These are phyloP conservation scores for Chytriomyces sp. DNA, from an alignment of 192 early-diverging fungal genomes.

Conservation along the genomic window DNA sequence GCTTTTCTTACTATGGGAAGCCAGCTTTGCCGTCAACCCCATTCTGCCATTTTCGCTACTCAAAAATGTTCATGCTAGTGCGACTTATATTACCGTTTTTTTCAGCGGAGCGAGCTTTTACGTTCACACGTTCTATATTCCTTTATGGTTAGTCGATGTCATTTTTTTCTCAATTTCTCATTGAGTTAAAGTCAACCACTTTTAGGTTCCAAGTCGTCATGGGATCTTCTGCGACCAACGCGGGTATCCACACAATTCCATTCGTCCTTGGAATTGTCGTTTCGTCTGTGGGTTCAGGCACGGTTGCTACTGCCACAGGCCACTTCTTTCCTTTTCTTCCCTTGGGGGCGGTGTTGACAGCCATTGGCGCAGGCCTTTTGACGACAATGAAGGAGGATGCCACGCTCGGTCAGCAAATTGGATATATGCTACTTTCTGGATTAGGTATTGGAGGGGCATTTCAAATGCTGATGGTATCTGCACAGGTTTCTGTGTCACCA, in stretches of 20 bases:
- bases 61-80: constrained; percentile 39
- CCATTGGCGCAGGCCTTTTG: constrained; percentile 15
- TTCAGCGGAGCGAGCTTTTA: constrained; percentile 44
- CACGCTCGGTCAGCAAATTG: neutral
- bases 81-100: constrained; percentile 17
- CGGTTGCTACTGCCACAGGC: constrained; percentile 7
- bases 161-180: too few relatives aligned
- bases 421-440: constrained; percentile 33
- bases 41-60: constrained; percentile 65
- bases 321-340: constrained; percentile 24
- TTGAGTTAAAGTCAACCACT: too few relatives aligned
- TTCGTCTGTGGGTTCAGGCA: constrained; percentile 54
- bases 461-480: constrained; percentile 25
- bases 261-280: constrained; percentile 70
- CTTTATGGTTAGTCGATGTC: constrained; percentile 65
- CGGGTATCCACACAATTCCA: constrained; percentile 72
- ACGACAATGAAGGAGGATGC: constrained; percentile 21
- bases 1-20: constrained; percentile 64
- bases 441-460: constrained; percentile 26
- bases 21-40: constrained; percentile 58
- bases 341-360: constrained; percentile 17
- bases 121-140: constrained; percentile 30
- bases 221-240: constrained; percentile 65
- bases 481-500: constrained; percentile 43
- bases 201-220: too few relatives aligned